A percentile compares a stretch with the other conserved stretches of the same genome.
Conservation (phyloP, 2,329 filamentous ascomycete species). For the Scedosporium aurantiacum region DNA sequence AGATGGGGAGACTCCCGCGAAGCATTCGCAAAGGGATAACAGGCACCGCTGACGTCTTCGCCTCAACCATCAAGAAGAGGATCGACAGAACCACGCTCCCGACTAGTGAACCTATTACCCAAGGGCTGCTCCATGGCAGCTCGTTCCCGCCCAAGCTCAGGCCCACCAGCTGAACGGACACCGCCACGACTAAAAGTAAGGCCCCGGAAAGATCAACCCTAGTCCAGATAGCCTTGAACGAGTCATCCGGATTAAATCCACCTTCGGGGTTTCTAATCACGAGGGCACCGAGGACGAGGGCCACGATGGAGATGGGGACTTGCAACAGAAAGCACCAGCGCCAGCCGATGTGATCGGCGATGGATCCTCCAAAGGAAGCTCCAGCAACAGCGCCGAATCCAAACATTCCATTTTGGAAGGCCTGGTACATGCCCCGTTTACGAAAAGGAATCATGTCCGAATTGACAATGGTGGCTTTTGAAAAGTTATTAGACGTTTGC, state of each 20-base stretch:
- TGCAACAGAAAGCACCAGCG: constrained; percentile 56
- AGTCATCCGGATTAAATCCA: neutral
- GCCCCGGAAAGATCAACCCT: constrained; percentile 47
- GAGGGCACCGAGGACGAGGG: constrained; percentile 39
- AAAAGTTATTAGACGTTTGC: neutral
- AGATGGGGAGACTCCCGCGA: constrained; percentile 36
- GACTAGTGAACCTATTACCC: constrained; percentile 33
- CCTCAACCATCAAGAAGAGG: constrained; percentile 37
- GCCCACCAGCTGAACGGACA: constrained; percentile 45
- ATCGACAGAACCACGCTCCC: constrained; percentile 26
- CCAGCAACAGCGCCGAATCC: constrained; percentile 49
- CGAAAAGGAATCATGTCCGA: constrained; percentile 52
- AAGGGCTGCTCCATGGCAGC: constrained; percentile 37
- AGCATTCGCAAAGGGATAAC: constrained; percentile 49
- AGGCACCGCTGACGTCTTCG: constrained; percentile 36
- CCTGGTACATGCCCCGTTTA: constrained; percentile 46
- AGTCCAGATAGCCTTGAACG: neutral
- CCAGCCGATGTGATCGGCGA: constrained; percentile 57
- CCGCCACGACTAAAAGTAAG: constrained; percentile 42
- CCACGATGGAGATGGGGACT: constrained; percentile 46
- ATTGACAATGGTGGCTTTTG: constrained; percentile 39
- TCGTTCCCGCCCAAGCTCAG: constrained; percentile 46
- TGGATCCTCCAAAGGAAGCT: constrained; percentile 46
- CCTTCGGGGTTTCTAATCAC: constrained; percentile 27
- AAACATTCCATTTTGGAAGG: constrained; percentile 48